Percentiles rank a stretch among this genome's conserved stretches.
Evolutionary conservation across 805 yeast species (phyloP).

Genomic region (Saccharomyces jurei): DNA sequence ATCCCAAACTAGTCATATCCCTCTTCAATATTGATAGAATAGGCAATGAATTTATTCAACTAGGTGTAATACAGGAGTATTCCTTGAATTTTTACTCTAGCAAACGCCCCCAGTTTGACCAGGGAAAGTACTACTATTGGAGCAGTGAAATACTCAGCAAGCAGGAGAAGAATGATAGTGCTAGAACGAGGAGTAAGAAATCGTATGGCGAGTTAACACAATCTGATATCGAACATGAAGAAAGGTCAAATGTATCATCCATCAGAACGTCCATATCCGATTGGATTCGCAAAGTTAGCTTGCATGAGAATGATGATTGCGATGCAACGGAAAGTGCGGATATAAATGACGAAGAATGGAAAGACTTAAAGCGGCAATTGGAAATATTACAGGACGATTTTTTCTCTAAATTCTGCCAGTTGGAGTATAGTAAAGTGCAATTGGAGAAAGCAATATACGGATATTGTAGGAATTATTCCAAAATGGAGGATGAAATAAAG

Average conservation of each 20-base stretch:
- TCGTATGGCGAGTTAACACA: constrained; percentile 18
- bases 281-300: constrained; percentile 9
- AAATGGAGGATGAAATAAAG: constrained; percentile 3
- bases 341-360: constrained; percentile 3
- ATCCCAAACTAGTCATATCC: constrained; percentile 22
- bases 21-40: constrained; percentile 27
- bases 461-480: constrained; percentile 2
- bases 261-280: constrained; percentile 1
- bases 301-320: background rate
- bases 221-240: background rate
- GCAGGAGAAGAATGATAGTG: constrained; percentile 3
- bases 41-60: constrained; percentile 26
- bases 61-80: constrained; percentile 17
- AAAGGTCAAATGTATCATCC: background rate
- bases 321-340: background rate
- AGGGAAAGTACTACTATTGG: constrained; percentile 10
- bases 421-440: constrained; percentile 13
- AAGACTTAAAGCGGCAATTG: constrained; percentile 13
- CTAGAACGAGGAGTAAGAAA: constrained; percentile 2
- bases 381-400: constrained; percentile 3
- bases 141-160: constrained; percentile 6
- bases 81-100: background rate
- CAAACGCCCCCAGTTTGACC: constrained; percentile 3
- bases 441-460: constrained; percentile 11
- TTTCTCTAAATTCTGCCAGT: constrained; percentile 6